Conservation (phyloP, 148 eudicot species). For the Polygonum aviculare region DNA sequence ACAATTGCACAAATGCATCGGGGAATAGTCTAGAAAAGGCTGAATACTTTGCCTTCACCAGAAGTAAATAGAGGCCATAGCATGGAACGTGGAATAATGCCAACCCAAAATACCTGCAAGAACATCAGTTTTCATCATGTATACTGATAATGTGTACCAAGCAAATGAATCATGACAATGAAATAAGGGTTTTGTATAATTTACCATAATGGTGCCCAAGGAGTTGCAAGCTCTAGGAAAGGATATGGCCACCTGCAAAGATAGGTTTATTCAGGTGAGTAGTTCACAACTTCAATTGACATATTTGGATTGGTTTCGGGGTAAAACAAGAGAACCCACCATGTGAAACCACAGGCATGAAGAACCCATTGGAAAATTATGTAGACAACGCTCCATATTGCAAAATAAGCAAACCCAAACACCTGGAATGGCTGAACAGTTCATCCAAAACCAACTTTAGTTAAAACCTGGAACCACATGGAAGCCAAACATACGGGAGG, state of each 20-base stretch:
- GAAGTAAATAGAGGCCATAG: constrained; percentile 52
- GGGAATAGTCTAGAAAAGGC: constrained; percentile 52
- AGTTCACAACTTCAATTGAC: not conserved
- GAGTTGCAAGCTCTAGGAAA: constrained; percentile 73
- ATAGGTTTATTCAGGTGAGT: not conserved
- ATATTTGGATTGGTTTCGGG: not conserved
- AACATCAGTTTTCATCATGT: not conserved
- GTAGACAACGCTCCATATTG: constrained; percentile 52
- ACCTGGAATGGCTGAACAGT: constrained; percentile 59
- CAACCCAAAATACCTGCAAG: constrained; percentile 63
- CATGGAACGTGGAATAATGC: constrained; percentile 61
- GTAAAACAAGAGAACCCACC: constrained; percentile 24
- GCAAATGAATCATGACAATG: not conserved
- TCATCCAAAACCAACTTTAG: not conserved
- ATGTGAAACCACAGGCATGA: constrained; percentile 64
- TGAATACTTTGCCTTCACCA: constrained; percentile 40
- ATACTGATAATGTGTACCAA: not conserved
- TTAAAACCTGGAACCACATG: not conserved
- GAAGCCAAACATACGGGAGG: not conserved
- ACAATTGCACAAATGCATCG: constrained; percentile 43
- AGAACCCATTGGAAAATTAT: constrained; percentile 68
- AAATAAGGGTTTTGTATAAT: not conserved
- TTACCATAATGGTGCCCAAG: constrained; percentile 86
- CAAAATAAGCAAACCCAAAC: constrained; percentile 59
- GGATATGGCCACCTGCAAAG: constrained; percentile 95